Evolutionary conservation across 768 basidiomycete species (phyloP).

Genomic region (Galerina sulciceps): DNA sequence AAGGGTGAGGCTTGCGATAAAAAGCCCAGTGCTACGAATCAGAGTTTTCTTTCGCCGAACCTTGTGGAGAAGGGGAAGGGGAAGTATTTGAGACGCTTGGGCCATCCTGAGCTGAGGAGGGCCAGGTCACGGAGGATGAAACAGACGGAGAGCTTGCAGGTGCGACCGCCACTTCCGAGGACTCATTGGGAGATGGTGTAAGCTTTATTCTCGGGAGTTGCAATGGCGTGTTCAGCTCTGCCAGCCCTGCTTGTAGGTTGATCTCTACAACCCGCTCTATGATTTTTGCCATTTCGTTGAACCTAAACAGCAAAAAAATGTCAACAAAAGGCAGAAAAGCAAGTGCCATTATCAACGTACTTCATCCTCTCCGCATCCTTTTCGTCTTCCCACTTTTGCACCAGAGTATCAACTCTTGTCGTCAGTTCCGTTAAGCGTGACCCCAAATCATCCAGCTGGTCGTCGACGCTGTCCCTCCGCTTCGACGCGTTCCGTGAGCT

Average conservation of each 20-base stretch:
- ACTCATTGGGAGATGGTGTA: conserved; percentile 14
- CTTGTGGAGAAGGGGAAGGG: no score
- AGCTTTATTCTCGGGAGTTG: conserved; percentile 46
- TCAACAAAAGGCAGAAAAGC: not conserved
- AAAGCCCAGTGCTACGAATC: no score
- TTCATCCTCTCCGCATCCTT: conserved; percentile 46
- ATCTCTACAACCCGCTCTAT: conserved; percentile 72
- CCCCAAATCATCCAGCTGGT: conserved; percentile 65
- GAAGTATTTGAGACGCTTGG: no score
- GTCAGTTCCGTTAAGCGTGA: conserved; percentile 49
- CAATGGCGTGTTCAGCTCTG: conserved; percentile 65
- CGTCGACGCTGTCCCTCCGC: conserved; percentile 75
- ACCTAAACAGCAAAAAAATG: conserved; percentile 39
- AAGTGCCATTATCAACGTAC: conserved; percentile 32
- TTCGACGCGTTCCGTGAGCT: conserved; percentile 69
- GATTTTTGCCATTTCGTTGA: conserved; percentile 68
- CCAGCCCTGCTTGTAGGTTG: conserved; percentile 65
- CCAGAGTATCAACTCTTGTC: conserved; percentile 43
- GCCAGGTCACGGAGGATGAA: not conserved
- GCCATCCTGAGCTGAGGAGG: not conserved
- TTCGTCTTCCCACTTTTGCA: conserved; percentile 46
- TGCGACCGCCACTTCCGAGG: not conserved
- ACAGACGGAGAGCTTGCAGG: not conserved
- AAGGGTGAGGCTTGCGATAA: no score
- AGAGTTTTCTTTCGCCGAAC: no score